A percentile compares a stretch with the other conserved stretches of the same genome.
phyloP scores from a whole-genome alignment of 2,329 filamentous ascomycete species.

The Trichoderma polysporum region DNA sequence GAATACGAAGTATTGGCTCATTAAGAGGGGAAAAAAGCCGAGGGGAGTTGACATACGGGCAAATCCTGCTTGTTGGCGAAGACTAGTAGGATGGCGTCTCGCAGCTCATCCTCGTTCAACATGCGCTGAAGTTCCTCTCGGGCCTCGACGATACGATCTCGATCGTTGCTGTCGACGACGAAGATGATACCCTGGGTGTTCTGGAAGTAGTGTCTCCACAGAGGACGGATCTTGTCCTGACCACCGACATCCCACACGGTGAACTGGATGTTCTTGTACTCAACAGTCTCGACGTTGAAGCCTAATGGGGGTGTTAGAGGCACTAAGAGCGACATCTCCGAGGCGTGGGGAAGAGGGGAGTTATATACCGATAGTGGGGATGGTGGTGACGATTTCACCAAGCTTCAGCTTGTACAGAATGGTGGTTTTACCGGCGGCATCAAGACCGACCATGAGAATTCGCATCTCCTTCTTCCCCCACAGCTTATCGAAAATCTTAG shows the following conservation, averaged over 20 bases:
- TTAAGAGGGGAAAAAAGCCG: neutral
- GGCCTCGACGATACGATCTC: constrained; percentile 95
- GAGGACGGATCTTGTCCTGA: constrained; percentile 99
- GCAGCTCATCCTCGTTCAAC: constrained; percentile 98
- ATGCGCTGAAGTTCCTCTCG: constrained; percentile 96
- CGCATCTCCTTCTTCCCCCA: constrained; percentile 99
- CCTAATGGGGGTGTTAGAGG: constrained; percentile 49
- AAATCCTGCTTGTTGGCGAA: constrained; percentile 99
- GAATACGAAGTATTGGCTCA: too few relatives aligned
- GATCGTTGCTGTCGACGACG: constrained; percentile 98
- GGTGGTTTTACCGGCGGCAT: constrained; percentile 99
- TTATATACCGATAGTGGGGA: constrained; percentile 87
- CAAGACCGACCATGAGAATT: constrained; percentile 99
- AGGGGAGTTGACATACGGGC: constrained; percentile 63
- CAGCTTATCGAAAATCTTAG: constrained; percentile 92
- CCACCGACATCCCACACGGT: constrained; percentile 99
- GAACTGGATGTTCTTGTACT: constrained; percentile 99
- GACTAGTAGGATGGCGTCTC: constrained; percentile 92
- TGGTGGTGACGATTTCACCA: constrained; percentile 98
- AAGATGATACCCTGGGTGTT: constrained; percentile 99
- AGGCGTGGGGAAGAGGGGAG: neutral
- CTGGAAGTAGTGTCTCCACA: constrained; percentile 99
- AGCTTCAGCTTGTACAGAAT: constrained; percentile 99
- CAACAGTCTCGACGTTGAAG: constrained; percentile 99
- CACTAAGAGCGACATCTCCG: neutral